Conservation (phyloP, 768 basidiomycete genomes). For the Suillus decipiens region DNA sequence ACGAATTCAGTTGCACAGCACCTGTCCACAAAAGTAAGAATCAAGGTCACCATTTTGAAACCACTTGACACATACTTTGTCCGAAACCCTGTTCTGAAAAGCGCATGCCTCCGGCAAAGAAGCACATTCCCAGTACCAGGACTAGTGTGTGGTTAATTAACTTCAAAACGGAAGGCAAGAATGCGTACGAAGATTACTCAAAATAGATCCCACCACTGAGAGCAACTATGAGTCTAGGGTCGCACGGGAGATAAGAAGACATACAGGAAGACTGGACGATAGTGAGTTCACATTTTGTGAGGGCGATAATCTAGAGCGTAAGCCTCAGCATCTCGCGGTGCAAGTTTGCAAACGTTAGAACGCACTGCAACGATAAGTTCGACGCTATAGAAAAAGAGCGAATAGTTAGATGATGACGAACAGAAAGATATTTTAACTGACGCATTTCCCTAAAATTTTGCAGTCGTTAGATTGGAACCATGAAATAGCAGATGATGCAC, state of each 20-base stretch:
- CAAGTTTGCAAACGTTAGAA: conserved; percentile 8
- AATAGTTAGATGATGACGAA: neutral
- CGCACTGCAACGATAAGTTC: conserved; percentile 73
- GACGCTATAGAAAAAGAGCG: conserved; percentile 34
- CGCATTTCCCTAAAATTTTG: conserved; percentile 31
- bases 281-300: conserved; percentile 77
- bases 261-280: conserved; percentile 81
- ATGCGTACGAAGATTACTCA: conserved; percentile 68
- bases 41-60: neutral
- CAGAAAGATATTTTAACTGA: conserved; percentile 14
- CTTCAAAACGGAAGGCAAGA: neutral
- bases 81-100: conserved; percentile 83
- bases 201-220: conserved; percentile 78
- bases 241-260: conserved; percentile 25
- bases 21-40: conserved; percentile 40
- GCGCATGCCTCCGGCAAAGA: conserved; percentile 77
- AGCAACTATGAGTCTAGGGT: conserved; percentile 7
- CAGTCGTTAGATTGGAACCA: neutral
- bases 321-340: neutral
- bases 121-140: conserved; percentile 82
- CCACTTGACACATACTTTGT: conserved; percentile 46
- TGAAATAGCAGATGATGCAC: conserved; percentile 20
- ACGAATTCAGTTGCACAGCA: conserved; percentile 72
- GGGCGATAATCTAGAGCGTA: conserved; percentile 63
- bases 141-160: conserved; percentile 42